Percentiles rank a stretch among this genome's conserved stretches.
phyloP scores from a whole-genome alignment of 1,139 yeast genomes.

The Diutina neorugosa region DNA sequence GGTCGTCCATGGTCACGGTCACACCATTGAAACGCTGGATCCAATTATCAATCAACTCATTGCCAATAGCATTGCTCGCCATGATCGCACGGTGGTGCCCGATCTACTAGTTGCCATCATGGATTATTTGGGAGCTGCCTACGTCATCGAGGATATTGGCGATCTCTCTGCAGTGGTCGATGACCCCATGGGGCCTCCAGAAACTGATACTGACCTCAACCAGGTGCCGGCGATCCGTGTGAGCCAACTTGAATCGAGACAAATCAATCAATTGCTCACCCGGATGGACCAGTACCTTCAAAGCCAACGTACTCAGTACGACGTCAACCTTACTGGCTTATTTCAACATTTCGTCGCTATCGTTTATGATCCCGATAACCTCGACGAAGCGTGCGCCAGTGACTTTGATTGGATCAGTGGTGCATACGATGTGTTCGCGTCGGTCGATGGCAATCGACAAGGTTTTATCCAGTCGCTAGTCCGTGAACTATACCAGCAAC shows the following conservation, averaged over 20 bases:
- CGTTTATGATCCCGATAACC: not conserved
- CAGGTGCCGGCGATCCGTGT: not conserved
- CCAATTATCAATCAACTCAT: not conserved
- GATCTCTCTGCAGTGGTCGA: not conserved
- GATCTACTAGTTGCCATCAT: not conserved
- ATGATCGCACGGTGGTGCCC: not conserved
- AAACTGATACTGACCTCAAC: not conserved
- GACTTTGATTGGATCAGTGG: not conserved
- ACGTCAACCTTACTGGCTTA: not conserved
- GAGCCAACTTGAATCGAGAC: not conserved
- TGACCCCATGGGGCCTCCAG: not conserved
- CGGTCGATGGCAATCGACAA: not conserved
- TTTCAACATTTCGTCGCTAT: not conserved
- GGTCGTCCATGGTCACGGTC: not conserved
- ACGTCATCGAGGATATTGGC: not conserved
- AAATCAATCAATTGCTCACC: not conserved
- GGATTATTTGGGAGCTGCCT: not conserved
- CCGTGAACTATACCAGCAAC: not conserved
- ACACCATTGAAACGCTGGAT: not conserved
- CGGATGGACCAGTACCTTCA: not conserved
- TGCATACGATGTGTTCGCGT: not conserved
- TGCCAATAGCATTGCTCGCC: not conserved
- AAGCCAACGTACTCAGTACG: not conserved
- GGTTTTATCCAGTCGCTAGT: not conserved
- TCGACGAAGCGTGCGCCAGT: not conserved